Evolutionary conservation across 177 flowering plant genomes (phyloP).

Genomic region (Tripterygium wilfordii): DNA sequence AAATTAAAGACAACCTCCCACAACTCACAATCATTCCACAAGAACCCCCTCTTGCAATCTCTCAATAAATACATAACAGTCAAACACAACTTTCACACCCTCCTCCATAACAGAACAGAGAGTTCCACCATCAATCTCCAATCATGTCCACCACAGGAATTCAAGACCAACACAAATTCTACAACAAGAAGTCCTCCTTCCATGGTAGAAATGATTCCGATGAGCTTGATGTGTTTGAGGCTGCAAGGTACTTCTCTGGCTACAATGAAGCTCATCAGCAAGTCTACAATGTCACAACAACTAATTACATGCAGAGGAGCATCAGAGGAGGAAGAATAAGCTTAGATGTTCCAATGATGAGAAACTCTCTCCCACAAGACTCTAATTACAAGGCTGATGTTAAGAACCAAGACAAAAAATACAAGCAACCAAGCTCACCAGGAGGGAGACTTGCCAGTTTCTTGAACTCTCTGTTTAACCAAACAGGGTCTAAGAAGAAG

Average conservation of each 20-base stretch:
- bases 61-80: conserved; percentile 7
- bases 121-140: not conserved
- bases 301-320: conserved; percentile 11
- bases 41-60: conserved; percentile 9
- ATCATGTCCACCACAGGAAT: not conserved
- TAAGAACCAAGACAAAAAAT: conserved; percentile 41
- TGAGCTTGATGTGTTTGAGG: conserved; percentile 90
- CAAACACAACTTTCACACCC: conserved; percentile 3
- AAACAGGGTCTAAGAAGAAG: conserved; percentile 68
- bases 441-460: conserved; percentile 79
- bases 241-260: conserved; percentile 71
- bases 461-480: conserved; percentile 74
- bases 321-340: conserved; percentile 54
- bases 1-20: conserved; percentile 41
- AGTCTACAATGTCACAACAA: conserved; percentile 10
- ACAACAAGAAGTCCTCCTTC: conserved; percentile 29
- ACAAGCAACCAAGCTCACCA: conserved; percentile 86
- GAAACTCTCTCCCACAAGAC: conserved; percentile 9
- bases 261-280: conserved; percentile 18
- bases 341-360: conserved; percentile 38
- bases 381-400: conserved; percentile 1
- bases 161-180: not conserved
- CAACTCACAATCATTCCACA: conserved; percentile 46
- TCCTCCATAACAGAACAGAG: conserved; percentile 31
- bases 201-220: conserved; percentile 55